Base-by-base conservation (phyloP, 495 filamentous ascomycete species). In the Trichoderma reesei region DNA sequence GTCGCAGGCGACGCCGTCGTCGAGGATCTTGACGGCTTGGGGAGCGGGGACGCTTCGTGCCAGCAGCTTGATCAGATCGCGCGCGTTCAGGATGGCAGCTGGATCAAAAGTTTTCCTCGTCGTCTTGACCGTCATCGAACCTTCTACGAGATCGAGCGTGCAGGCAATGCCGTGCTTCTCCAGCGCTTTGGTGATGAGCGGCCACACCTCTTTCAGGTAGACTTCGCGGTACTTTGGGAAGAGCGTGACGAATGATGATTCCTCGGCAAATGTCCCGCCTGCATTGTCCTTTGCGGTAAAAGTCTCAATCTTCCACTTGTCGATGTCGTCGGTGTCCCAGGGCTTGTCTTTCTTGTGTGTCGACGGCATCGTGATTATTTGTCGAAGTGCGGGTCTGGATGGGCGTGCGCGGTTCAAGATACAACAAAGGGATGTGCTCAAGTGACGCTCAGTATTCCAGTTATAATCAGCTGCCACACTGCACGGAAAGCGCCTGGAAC, bases 141-240 rank as follows among this genome's bases (percentile, higher is more conserved):
- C 94, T 73, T 97, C 92, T 5, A 98, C 88, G 72, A 98, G 82
- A 82, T 98, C 93, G 26, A 98, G 85, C 20, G 88, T 89, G 70
- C 92, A 96, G 18, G 86, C 88, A 59, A 98, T 90, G 67, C 88
- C 87, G 66, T 84, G 77, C 75, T 90, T 92, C 70, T 92, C 89
- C 66, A 96, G 83, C 1, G 88, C 76, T 64, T 87, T 86, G 33
- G 92, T 98, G 41, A 87, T 76, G 14, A 83, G 75, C 2, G 94
- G 91, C 94, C 94, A 99, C 69, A 91, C 88, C 76, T 94, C 88
- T 66, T 88, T 89, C 65, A 98, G 82, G 71, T 98, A 98, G 42
- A 88, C 81, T 81, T 99, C 94, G 65, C 95, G 90, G 77, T 99
- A 99, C 77, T 97, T 97, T 56, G 94, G 94, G 76, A 99, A 98